Conservation (phyloP, 495 filamentous ascomycete species). For the Daldinia concentrica region DNA sequence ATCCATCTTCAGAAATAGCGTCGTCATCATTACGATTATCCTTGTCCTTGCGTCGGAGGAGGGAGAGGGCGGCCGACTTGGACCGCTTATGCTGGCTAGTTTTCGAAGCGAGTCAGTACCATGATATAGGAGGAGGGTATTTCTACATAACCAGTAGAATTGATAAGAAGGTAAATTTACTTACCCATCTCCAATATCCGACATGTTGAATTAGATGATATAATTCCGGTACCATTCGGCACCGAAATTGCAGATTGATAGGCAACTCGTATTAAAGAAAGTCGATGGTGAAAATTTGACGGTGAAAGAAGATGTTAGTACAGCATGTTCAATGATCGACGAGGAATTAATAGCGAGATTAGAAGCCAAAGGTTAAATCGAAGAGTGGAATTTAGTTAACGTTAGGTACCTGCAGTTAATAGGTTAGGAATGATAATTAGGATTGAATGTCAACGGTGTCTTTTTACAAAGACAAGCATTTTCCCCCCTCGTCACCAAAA, state of each 20-base stretch:
- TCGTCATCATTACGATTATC: conserved; percentile 54
- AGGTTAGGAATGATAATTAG: conserved; percentile 2
- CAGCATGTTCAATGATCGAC: conserved; percentile 24
- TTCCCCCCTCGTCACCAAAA: conserved; percentile 31
- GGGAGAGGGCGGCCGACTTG: conserved; percentile 60
- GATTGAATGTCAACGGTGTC: conserved; percentile 33
- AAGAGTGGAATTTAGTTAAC: background rate
- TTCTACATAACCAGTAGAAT: background rate
- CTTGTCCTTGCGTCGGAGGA: conserved; percentile 56
- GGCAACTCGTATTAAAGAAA: conserved; percentile 10
- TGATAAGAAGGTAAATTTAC: conserved; percentile 17
- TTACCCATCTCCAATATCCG: conserved; percentile 57
- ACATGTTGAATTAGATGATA: conserved; percentile 47
- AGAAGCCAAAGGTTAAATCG: background rate
- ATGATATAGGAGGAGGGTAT: conserved; percentile 11
- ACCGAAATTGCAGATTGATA: conserved; percentile 14
- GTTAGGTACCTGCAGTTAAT: background rate
- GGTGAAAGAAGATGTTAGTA: conserved; percentile 14
- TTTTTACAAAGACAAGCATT: conserved; percentile 34
- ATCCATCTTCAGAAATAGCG: conserved; percentile 51
- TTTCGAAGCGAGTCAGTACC: conserved; percentile 26
- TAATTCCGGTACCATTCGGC: conserved; percentile 7
- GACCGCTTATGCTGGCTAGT: conserved; percentile 60
- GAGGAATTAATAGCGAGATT: background rate
- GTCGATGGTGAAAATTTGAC: conserved; percentile 4